Percentiles rank a stretch among this genome's conserved stretches.
phyloP scores from a whole-genome alignment of 306 rosid species.

The Casuarina equisetifolia region DNA sequence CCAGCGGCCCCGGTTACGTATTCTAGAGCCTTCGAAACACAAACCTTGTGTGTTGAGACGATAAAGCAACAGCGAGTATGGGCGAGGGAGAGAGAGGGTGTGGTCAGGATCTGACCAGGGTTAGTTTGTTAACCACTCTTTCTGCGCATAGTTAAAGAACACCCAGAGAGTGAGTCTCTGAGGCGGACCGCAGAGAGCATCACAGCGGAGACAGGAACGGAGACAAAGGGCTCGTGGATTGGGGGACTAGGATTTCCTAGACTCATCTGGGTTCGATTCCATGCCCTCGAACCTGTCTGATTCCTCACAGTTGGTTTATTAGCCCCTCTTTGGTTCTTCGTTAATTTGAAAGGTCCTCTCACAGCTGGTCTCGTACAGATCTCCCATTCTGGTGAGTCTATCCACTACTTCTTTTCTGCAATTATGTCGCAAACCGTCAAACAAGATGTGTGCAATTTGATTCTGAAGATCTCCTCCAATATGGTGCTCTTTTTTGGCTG shows the following conservation, averaged over 20 bases:
- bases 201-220: not conserved
- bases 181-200: conserved; percentile 19
- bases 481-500: not conserved
- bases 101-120: conserved; percentile 45
- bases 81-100: conserved; percentile 6
- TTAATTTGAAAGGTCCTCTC: not conserved
- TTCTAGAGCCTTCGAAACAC: conserved; percentile 71
- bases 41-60: too few species aligned
- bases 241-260: conserved; percentile 31
- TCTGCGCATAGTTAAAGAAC: conserved; percentile 52
- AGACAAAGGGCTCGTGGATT: conserved; percentile 22
- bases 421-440: not conserved
- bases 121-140: conserved; percentile 42
- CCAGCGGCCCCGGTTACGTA: conserved; percentile 35
- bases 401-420: not conserved
- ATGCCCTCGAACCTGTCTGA: conserved; percentile 12
- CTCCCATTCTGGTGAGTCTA: not conserved
- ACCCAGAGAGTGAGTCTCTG: not conserved
- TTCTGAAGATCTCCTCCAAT: not conserved
- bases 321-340: conserved; percentile 1
- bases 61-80: too few species aligned
- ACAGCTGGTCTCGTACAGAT: conserved; percentile 11
- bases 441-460: not conserved
- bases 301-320: conserved; percentile 22
- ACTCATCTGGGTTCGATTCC: conserved; percentile 52